phyloP scores from a whole-genome alignment of 805 yeast species.

The Saccharomycopsis synnaedendra region DNA sequence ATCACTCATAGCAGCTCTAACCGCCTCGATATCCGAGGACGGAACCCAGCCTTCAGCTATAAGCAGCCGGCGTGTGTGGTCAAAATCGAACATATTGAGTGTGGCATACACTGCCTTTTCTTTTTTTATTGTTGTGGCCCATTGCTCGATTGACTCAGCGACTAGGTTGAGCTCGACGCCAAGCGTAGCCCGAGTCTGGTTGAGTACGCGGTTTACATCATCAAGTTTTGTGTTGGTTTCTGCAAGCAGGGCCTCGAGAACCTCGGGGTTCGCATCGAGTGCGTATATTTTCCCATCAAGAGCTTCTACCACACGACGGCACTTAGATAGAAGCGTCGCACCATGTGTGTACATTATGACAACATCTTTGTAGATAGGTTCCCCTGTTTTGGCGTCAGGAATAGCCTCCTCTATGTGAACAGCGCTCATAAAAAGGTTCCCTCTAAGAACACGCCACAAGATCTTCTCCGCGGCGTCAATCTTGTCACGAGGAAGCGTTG shows the following conservation, averaged over 20 bases:
- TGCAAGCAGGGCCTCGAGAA: slow-evolving; percentile 26
- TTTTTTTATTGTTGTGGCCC: slow-evolving; percentile 59
- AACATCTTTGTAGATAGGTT: slow-evolving; percentile 58
- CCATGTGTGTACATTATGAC: slow-evolving; percentile 94
- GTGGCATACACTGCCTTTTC: slow-evolving; percentile 78
- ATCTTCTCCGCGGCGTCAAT: slow-evolving; percentile 67
- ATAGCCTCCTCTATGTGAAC: slow-evolving; percentile 61
- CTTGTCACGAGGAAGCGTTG: slow-evolving; percentile 68
- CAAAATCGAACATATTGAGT: slow-evolving; percentile 71
- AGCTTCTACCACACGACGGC: slow-evolving; percentile 78
- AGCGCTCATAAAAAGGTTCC: slow-evolving; percentile 73
- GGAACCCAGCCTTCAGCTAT: slow-evolving; percentile 98
- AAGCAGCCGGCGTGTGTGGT: slow-evolving; percentile 72
- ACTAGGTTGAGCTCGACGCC: slow-evolving; percentile 69
- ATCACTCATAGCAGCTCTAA: slow-evolving; percentile 55
- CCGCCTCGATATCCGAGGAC: slow-evolving; percentile 53
- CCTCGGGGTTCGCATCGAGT: slow-evolving; percentile 36
- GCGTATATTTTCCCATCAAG: slow-evolving; percentile 71
- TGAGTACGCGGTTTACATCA: slow-evolving; percentile 51
- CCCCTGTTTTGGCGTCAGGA: slow-evolving; percentile 47
- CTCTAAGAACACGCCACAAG: slow-evolving; percentile 87
- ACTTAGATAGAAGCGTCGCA: slow-evolving; percentile 53
- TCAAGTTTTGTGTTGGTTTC: slow-evolving; percentile 35
- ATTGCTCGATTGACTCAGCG: slow-evolving; percentile 60
- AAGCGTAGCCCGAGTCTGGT: slow-evolving; percentile 56